Evolutionary conservation across 2,329 filamentous ascomycete genomes (phyloP).

Genomic region (Aspergillus novofumigatus): DNA sequence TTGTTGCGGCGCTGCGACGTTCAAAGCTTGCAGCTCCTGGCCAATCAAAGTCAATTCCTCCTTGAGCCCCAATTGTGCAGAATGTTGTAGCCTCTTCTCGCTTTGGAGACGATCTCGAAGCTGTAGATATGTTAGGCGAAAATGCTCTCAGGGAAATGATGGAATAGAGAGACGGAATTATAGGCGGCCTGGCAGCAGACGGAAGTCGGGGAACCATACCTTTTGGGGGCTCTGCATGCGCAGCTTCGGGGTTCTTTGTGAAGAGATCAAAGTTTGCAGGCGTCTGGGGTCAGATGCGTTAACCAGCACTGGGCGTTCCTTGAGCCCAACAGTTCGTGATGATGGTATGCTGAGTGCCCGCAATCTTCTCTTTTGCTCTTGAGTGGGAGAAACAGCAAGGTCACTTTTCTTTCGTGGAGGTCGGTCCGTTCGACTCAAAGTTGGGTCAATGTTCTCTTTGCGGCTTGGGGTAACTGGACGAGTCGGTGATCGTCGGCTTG

Average conservation of each 20-base stretch:
- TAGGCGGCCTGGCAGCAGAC: background rate
- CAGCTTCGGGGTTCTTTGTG: constrained; percentile 69
- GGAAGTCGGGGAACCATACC: constrained; percentile 20
- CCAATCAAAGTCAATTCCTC: constrained; percentile 76
- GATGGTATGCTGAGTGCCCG: constrained; percentile 50
- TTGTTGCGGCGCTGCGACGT: constrained; percentile 28
- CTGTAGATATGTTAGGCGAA: constrained; percentile 18
- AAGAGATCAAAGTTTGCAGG: constrained; percentile 54
- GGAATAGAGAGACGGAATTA: background rate
- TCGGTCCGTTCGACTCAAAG: constrained; percentile 28
- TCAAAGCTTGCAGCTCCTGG: constrained; percentile 64
- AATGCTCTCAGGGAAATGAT: background rate
- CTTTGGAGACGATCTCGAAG: constrained; percentile 77
- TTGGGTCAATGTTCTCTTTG: constrained; percentile 40
- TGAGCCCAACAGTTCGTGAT: constrained; percentile 32
- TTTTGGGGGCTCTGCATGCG: constrained; percentile 62
- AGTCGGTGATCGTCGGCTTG: constrained; percentile 28
- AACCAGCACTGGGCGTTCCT: constrained; percentile 28
- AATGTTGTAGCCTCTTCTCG: constrained; percentile 70
- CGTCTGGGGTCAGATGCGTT: constrained; percentile 31
- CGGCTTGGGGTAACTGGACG: constrained; percentile 32
- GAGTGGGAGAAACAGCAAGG: constrained; percentile 30
- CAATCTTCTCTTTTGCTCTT: constrained; percentile 41
- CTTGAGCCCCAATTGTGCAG: constrained; percentile 65
- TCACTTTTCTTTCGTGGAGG: constrained; percentile 30